Percentiles rank a stretch among this genome's conserved stretches.
phyloP scores from a whole-genome alignment of 2,329 filamentous ascomycete genomes.

The Colletotrichum sp. region DNA sequence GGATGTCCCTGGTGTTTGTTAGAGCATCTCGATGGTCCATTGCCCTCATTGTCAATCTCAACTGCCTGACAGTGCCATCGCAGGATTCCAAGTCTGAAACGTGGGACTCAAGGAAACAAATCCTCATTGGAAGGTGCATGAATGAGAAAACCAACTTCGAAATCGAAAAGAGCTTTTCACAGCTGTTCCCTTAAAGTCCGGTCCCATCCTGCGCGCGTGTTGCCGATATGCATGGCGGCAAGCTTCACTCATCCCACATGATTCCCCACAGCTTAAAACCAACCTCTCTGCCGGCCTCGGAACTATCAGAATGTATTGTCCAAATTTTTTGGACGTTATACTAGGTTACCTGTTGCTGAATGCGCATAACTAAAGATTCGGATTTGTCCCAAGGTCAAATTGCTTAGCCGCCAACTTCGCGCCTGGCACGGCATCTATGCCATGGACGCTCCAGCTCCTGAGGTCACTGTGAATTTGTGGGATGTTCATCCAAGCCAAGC shows the following conservation, averaged over 20 bases:
- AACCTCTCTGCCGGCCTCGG: background rate
- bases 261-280: background rate
- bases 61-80: background rate
- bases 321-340: background rate
- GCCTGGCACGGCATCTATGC: background rate
- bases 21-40: background rate
- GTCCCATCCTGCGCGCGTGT: background rate
- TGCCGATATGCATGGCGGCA: background rate
- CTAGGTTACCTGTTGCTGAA: background rate
- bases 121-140: background rate
- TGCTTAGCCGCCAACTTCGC: background rate
- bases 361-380: background rate
- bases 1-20: background rate
- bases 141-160: too few species aligned
- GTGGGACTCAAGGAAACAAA: background rate
- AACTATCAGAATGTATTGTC: background rate
- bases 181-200: too few species aligned
- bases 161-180: too few species aligned
- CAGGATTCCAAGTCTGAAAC: too few species aligned
- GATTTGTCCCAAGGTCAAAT: background rate
- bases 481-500: accelerated
- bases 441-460: background rate
- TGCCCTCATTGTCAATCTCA: accelerated
- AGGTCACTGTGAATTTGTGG: background rate
- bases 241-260: background rate